These are phyloP conservation scores for Leccinum pachyderme DNA, from an alignment of 1,284 basidiomycete genomes.

Conservation along the genomic window DNA sequence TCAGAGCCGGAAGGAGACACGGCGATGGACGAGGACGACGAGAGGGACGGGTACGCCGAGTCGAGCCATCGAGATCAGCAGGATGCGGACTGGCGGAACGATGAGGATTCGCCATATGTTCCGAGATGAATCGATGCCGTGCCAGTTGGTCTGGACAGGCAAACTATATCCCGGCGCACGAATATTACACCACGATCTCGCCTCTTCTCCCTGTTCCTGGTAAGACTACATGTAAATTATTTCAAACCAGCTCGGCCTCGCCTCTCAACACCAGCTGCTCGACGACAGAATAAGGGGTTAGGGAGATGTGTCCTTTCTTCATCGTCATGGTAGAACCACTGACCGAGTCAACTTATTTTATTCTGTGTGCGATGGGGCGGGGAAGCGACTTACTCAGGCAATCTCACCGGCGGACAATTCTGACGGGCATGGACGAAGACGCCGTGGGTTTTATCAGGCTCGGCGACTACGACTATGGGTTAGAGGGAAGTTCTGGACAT, in stretches of 20 bases:
- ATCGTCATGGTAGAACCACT: slow-evolving; percentile 65
- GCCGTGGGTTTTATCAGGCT: slow-evolving; percentile 70
- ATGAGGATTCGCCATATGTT: slow-evolving; percentile 34
- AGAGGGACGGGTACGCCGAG: slow-evolving; percentile 27
- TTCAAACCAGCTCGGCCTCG: slow-evolving; percentile 68
- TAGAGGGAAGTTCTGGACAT: slow-evolving; percentile 4
- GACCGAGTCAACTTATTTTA: slow-evolving; percentile 6
- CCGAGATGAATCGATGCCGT: slow-evolving; percentile 26
- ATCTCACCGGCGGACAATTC: slow-evolving; percentile 64
- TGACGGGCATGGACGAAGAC: slow-evolving; percentile 79
- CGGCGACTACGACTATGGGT: slow-evolving; percentile 51
- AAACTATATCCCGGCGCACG: slow-evolving; percentile 6
- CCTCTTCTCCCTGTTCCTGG: not conserved
- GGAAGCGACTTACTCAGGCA: slow-evolving; percentile 63
- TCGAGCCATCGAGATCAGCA: slow-evolving; percentile 23
- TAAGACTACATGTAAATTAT: slow-evolving; percentile 21
- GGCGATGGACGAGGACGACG: slow-evolving; percentile 38
- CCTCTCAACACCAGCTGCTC: slow-evolving; percentile 67
- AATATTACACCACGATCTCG: slow-evolving; percentile 9
- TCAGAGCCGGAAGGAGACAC: slow-evolving; percentile 33
- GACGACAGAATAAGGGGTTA: slow-evolving; percentile 69
- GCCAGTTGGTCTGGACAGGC: not conserved
- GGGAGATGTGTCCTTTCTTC: slow-evolving; percentile 66
- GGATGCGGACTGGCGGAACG: slow-evolving; percentile 27
- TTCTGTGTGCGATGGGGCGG: not conserved